Base-by-base conservation (phyloP, 2,329 filamentous ascomycete genomes). In the Aspergillus luchuensis region DNA sequence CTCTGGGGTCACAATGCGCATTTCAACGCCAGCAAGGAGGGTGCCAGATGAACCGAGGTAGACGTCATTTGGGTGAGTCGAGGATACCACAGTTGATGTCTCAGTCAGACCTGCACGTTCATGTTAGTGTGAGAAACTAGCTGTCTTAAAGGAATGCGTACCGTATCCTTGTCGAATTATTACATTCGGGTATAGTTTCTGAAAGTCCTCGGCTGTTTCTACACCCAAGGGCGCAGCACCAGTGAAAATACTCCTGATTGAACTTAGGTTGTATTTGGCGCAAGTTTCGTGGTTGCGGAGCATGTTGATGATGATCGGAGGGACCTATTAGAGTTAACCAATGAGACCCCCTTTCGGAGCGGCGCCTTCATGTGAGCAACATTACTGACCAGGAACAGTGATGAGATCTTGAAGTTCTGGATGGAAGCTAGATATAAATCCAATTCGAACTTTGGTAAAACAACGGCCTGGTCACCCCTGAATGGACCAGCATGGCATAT, bases 291-390 rank as follows among this genome's bases (percentile, higher is more conserved):
- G 81, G 67, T 86, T 88, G 63, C 90, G 90, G 23, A 89, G 81
- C 80, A 96, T 85, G 61, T 86, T 82, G 62, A 96, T 90, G 60
- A 96, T 87, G 69, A 96, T 93, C 0, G 92, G 91, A 6, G 92
- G 92, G 0, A 93, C 88, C 85, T 87, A 43, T 1, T 5, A 2
- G 19, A 33, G 41, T 1, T 2, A 3, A 5, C 15, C 36, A 15
- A 4, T 13, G 4, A 11, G 23, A 49, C 41, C 51, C 51, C 11
- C 19, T 21, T n/a, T 30, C 15, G 30, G 28, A 11, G 15, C 13
- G 7, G 36, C 4, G 2, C 21, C 5, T 25, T 3, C 7, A 10
- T 17, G 15, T 11, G 50, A 53, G 36, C 57, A 30, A 10, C 51
- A 1, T 23, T 19, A 71, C 82, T 70, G 74, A 89, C 91, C 66